Conservation (phyloP, 192 early-diverging fungal species). For the Paraglomus occultum region DNA sequence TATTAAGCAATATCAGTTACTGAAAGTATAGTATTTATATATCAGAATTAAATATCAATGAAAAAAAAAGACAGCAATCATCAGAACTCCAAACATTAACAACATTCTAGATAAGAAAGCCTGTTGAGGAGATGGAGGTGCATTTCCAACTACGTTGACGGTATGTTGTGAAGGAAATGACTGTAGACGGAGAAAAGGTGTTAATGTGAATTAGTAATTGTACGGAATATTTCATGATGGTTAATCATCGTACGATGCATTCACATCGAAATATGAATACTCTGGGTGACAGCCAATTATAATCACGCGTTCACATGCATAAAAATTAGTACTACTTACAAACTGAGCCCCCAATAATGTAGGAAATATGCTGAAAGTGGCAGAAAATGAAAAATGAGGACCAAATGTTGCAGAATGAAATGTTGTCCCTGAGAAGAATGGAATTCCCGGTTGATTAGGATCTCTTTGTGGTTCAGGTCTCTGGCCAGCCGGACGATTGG, state of each 20-base stretch:
- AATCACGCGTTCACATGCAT: neutral
- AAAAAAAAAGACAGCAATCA: conserved; percentile 75
- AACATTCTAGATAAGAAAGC: conserved; percentile 80
- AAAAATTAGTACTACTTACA: conserved; percentile 38
- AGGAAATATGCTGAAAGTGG: conserved; percentile 71
- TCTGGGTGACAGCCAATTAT: neutral
- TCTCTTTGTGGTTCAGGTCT: conserved; percentile 66
- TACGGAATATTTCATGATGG: neutral
- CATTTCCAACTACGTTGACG: conserved; percentile 39
- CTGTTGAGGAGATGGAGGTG: conserved; percentile 56
- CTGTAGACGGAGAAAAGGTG: neutral
- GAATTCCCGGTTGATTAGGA: conserved; percentile 47
- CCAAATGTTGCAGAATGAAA: conserved; percentile 56
- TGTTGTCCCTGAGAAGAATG: conserved; percentile 51
- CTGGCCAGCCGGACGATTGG: conserved; percentile 75
- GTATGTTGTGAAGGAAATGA: conserved; percentile 26
- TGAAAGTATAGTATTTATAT: neutral
- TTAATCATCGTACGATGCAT: neutral
- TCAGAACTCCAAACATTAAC: conserved; percentile 76
- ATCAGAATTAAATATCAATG: conserved; percentile 44
- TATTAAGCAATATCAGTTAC: no score
- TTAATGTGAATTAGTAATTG: neutral
- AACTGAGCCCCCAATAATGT: conserved; percentile 63
- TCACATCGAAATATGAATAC: neutral
- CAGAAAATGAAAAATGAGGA: conserved; percentile 61